A percentile compares a stretch with the other conserved stretches of the same genome.
These are phyloP conservation scores for Verticillium alfalfae DNA, from an alignment of 2,329 filamentous ascomycete species.

Conservation along the genomic window DNA sequence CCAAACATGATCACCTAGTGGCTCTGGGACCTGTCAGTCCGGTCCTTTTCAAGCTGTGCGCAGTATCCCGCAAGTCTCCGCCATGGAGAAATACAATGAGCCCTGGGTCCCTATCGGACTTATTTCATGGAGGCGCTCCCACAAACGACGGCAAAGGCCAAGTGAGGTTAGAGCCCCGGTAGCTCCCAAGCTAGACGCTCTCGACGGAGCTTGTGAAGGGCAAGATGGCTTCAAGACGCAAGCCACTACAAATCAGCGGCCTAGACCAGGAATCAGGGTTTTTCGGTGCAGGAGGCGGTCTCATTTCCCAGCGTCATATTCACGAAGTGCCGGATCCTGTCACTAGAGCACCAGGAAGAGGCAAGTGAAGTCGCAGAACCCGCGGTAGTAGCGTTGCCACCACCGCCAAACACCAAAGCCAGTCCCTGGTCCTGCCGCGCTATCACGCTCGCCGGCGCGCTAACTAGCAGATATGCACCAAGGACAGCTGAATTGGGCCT, in stretches of 20 bases:
- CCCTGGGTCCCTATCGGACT: neutral
- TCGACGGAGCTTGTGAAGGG: neutral
- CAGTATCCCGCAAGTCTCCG: neutral
- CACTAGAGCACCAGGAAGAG: neutral
- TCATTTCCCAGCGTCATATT: neutral
- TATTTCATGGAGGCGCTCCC: neutral
- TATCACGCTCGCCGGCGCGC: neutral
- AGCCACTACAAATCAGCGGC: neutral
- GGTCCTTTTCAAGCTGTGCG: neutral
- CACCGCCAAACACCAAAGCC: neutral
- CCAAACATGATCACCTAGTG: neutral
- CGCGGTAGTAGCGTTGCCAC: neutral
- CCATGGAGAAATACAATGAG: neutral
- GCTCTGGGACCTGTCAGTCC: constrained; percentile 1
- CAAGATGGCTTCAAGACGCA: neutral
- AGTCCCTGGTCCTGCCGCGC: neutral
- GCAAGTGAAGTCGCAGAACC: too few species aligned
- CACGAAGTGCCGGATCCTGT: neutral
- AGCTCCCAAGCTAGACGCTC: neutral
- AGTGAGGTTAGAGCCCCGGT: neutral
- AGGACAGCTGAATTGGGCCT: neutral
- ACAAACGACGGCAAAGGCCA: neutral
- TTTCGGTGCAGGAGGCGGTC: neutral
- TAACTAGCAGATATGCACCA: neutral
- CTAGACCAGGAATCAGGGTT: neutral